A percentile compares a stretch with the other conserved stretches of the same genome.
phyloP scores from a whole-genome alignment of 148 eudicot genomes.

The Polygonum maritimum region DNA sequence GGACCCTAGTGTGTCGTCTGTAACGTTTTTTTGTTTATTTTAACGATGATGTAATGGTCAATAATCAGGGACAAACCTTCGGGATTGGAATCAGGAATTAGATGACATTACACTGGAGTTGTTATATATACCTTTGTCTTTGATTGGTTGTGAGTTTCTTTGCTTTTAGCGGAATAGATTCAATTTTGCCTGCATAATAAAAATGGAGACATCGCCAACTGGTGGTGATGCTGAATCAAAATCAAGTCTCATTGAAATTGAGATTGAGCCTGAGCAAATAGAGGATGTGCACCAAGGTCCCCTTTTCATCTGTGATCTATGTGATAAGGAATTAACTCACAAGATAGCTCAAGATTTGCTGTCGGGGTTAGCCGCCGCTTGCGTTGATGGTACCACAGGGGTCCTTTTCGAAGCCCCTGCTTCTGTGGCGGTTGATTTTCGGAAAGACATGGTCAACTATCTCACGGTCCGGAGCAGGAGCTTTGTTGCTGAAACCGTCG shows the following conservation, averaged over 20 bases:
- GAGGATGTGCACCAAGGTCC: conserved; percentile 51
- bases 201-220: conserved; percentile 38
- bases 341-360: conserved; percentile 70
- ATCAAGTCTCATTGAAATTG: not conserved
- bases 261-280: conserved; percentile 41
- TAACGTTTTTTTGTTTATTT: not conserved
- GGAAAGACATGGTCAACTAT: conserved; percentile 84
- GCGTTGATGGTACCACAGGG: conserved; percentile 89
- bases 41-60: not conserved
- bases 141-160: too few species aligned
- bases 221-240: conserved; percentile 32
- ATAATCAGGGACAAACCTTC: not conserved
- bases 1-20: not conserved
- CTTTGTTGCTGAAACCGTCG: conserved; percentile 73
- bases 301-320: conserved; percentile 50
- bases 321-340: conserved; percentile 56
- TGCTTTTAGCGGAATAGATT: too few species aligned
- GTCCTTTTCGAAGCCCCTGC: conserved; percentile 65
- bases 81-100: too few species aligned
- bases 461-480: conserved; percentile 57
- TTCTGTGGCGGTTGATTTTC: conserved; percentile 66
- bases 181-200: not conserved
- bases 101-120: not conserved
- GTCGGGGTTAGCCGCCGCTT: conserved; percentile 79
- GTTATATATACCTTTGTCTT: not conserved